phyloP scores from a whole-genome alignment of 208 protist genomes.

The Strigomonas galati region DNA sequence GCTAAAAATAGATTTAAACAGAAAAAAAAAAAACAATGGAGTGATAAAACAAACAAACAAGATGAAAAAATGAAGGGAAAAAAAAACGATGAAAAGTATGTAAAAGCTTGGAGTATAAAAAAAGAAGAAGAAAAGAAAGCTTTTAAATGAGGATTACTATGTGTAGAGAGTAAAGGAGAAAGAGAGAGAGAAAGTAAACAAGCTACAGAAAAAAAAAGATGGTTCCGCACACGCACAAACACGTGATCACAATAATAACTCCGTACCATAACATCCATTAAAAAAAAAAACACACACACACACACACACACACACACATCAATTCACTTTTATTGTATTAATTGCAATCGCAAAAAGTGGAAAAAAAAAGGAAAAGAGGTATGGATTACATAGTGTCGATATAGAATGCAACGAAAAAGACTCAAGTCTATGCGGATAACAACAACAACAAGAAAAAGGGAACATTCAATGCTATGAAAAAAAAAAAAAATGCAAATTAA shows the following conservation, averaged over 20 bases:
- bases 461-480: not conserved
- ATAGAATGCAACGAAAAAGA: not conserved
- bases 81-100: conserved; percentile 8
- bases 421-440: not conserved
- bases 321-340: too few species aligned
- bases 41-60: not conserved
- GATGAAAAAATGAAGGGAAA: not conserved
- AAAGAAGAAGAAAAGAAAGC: too few species aligned
- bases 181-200: conserved; percentile 11
- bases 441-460: not conserved
- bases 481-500: not conserved
- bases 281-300: too few species aligned
- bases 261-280: too few species aligned
- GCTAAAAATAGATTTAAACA: not conserved
- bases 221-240: too few species aligned
- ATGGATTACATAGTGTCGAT: not conserved
- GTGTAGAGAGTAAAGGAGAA: not conserved
- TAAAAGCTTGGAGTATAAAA: not conserved
- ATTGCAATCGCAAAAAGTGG: too few species aligned
- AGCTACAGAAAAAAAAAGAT: conserved; percentile 5
- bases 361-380: conserved; percentile 5
- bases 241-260: too few species aligned
- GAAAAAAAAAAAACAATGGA: conserved; percentile 13
- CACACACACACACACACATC: too few species aligned
- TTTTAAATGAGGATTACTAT: too few species aligned